Base-by-base conservation (phyloP, 495 filamentous ascomycete species). In the Paragyromitra xinjiangensis region DNA sequence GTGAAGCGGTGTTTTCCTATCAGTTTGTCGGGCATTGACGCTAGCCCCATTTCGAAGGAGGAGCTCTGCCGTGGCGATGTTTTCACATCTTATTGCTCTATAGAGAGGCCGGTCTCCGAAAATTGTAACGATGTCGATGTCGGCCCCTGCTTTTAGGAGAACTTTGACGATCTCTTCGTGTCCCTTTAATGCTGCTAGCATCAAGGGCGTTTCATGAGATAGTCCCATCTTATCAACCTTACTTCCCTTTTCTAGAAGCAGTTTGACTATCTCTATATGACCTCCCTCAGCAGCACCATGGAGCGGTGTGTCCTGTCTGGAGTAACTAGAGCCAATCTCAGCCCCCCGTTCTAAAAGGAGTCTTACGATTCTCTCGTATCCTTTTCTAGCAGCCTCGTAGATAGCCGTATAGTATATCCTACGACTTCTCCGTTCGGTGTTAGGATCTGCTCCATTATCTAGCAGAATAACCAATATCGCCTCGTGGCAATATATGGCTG, bases 281-380 rank as follows among this genome's bases (percentile, higher is more conserved):
- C 44, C 45, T 24, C 40, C 26, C 7, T 16, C 34, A 6, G 45
- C 44, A 6, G 59, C 59, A 3, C 29, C 48, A 42, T 72, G 69
- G 14, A 72, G 62, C 2, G 69, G 40, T 11, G 42, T 71, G 22
- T 63, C 58, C 5, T n/a, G 48, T 34, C 22, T 40, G 22, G 45
- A 48, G 14, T 16, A 11, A 24, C 40, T 40, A 16, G 58, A 19
- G n/a, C 40, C 40, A 37, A 64, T 24, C 48, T 64, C 14, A 39
- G 69, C 56, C 7, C 69, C 69, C 11, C 58, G 69, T 14, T 65
- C 26, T 9, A 71, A 37, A 50, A 71, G 69, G 29, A 39, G 24
- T 24, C 9, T 12, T 34, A 64, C 56, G 14, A 50, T 45, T n/a
- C 22, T 29, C 45, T 71, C 69, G 14, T 45, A 11, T 14, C 69